Percentiles rank a stretch among this genome's conserved stretches.
These are phyloP conservation scores for Pluteus cervinus DNA, from an alignment of 768 basidiomycete species.

Conservation along the genomic window DNA sequence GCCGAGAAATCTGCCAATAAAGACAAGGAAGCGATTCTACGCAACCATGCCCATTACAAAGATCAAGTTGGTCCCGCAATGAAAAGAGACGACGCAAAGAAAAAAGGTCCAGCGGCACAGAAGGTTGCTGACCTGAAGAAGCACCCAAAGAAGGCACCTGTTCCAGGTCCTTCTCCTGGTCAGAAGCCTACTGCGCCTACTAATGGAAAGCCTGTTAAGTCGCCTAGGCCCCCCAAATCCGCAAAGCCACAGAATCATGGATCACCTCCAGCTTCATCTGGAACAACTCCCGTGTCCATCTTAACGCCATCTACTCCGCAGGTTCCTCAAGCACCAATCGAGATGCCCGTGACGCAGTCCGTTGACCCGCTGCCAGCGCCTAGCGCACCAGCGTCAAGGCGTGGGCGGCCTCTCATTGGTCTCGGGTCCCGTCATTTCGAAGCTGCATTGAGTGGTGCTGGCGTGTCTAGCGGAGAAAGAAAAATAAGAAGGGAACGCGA, in stretches of 20 bases:
- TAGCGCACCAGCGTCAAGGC: slow-evolving; percentile 24
- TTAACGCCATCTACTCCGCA: no score
- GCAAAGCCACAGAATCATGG: no score
- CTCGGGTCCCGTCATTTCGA: slow-evolving; percentile 66
- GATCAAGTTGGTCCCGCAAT: slow-evolving; percentile 28
- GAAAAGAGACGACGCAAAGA: slow-evolving; percentile 18
- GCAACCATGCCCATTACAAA: slow-evolving; percentile 71
- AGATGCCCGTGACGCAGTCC: no score
- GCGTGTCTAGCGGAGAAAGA: slow-evolving; percentile 34
- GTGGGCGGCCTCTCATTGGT: slow-evolving; percentile 54
- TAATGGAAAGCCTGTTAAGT: no score
- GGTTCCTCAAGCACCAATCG: no score
- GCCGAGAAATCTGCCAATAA: slow-evolving; percentile 70
- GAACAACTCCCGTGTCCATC: slow-evolving; percentile 10
- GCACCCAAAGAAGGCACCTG: slow-evolving; percentile 7
- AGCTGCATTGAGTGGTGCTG: slow-evolving; percentile 62
- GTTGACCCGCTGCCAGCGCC: background rate
- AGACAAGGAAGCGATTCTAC: slow-evolving; percentile 67
- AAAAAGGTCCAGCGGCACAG: slow-evolving; percentile 18
- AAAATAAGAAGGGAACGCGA: slow-evolving; percentile 17
- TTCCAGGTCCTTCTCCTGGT: slow-evolving; percentile 2
- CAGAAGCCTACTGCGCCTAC: slow-evolving; percentile 11
- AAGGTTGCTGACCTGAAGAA: slow-evolving; percentile 8
- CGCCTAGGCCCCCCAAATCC: slow-evolving; percentile 15
- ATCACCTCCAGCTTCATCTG: no score